Evolutionary conservation across 2,329 filamentous ascomycete species (phyloP).

Genomic region (Grosmannia serpens): DNA sequence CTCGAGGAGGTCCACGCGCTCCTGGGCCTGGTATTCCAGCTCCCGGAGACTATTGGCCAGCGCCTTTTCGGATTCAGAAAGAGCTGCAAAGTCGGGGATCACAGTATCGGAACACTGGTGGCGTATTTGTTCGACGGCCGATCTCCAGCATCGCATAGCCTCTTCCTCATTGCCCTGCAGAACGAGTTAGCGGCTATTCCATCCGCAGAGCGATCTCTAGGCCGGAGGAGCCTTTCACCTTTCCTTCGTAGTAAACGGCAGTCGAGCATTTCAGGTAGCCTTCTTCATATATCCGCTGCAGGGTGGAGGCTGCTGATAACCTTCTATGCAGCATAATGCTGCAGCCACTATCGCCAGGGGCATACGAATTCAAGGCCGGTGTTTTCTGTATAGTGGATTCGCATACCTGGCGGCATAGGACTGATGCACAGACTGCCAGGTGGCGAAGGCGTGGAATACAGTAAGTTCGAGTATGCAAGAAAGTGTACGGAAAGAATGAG

Average conservation of each 20-base stretch:
- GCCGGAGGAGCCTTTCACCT: constrained; percentile 41
- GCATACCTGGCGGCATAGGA: background rate
- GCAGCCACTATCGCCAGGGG: constrained; percentile 6
- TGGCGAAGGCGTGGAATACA: background rate
- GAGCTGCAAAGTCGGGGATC: constrained; percentile 9
- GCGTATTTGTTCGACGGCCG: constrained; percentile 78
- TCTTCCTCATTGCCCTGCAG: constrained; percentile 77
- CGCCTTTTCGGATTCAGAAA: constrained; percentile 72
- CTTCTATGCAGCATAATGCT: constrained; percentile 42
- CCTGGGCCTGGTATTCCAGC: constrained; percentile 85
- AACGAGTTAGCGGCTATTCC: background rate
- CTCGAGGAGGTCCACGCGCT: constrained; percentile 79
- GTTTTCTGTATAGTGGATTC: background rate
- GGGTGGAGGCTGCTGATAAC: constrained; percentile 44
- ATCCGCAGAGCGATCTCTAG: background rate
- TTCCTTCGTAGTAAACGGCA: constrained; percentile 88
- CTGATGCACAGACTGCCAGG: background rate
- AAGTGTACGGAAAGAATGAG: background rate
- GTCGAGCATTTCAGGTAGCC: constrained; percentile 91
- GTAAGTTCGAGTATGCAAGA: background rate
- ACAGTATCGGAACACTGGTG: constrained; percentile 63
- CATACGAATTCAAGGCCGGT: constrained; percentile 6
- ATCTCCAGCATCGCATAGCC: constrained; percentile 81
- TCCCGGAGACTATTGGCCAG: constrained; percentile 70
- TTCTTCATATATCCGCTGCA: constrained; percentile 97